A percentile compares a stretch with the other conserved stretches of the same genome.
Evolutionary conservation across 2,329 filamentous ascomycete species (phyloP).

Genomic region (Trichoderma sp.): DNA sequence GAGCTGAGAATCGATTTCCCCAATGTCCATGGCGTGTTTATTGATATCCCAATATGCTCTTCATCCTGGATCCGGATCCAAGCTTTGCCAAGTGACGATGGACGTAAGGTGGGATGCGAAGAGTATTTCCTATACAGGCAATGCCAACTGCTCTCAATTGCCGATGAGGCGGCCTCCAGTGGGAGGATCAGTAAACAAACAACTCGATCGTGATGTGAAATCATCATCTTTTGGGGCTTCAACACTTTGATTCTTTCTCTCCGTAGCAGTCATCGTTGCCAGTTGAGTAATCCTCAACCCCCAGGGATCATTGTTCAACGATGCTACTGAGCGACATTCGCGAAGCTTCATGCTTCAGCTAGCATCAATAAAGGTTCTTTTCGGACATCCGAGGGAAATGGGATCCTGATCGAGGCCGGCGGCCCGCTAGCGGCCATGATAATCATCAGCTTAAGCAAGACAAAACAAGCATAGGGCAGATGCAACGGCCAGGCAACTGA

Average conservation of each 20-base stretch:
- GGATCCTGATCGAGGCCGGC: background rate
- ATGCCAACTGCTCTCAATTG: background rate
- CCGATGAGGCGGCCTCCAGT: background rate
- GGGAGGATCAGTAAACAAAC: background rate
- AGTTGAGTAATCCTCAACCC: slow-evolving; percentile 2
- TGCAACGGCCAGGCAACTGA: background rate
- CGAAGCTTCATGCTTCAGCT: background rate
- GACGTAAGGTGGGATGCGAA: background rate
- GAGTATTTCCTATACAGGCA: background rate
- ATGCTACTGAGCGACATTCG: background rate
- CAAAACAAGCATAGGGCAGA: background rate
- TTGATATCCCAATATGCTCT: background rate
- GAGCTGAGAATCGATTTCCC: background rate
- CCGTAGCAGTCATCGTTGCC: background rate
- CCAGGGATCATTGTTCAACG: background rate
- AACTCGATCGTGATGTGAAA: background rate
- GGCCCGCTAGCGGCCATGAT: slow-evolving; percentile 4
- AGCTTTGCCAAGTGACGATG: background rate
- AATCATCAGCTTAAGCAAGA: background rate
- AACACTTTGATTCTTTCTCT: background rate
- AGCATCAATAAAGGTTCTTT: background rate
- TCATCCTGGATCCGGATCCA: background rate
- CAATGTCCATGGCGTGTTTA: background rate
- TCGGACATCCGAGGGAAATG: background rate
- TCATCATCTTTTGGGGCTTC: background rate